Evolutionary conservation across 2,329 filamentous ascomycete genomes (phyloP), one percentile per base, ranked within the genome.

Genomic region (Penicillium glabrum): DNA sequence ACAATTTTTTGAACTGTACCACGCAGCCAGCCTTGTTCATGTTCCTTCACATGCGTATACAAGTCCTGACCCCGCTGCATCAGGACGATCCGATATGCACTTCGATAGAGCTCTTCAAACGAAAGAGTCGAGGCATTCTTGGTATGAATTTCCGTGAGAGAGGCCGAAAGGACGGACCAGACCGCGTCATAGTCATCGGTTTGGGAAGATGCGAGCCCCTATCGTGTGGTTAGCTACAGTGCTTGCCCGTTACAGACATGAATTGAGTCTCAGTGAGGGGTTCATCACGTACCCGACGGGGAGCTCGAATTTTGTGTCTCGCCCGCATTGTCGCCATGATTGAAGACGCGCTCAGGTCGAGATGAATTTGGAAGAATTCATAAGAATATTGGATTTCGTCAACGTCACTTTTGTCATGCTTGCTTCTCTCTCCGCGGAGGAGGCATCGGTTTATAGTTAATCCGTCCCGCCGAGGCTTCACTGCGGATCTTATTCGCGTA

Each of bases 81-180:
- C 35, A 97, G 79, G 1, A 98, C 93, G 21, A 98, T 90, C 73
- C 95, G 93, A 77, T 99, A 99, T 5, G 91, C 90, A 53, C 90
- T 90, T 56, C 95, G 89, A 77, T 99, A 99, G 1, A 99, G 84
- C 69, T 96, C 89, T 74, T 99, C 95, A 78, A 97, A 99, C 1
- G 93, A 96, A 2, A 99, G 84, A 16, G 84, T 83, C 10, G 92
- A 96, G 58, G 92, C 92, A 72, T 96, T 95, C 73, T 96, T 93
- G 56, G 87, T 89, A 77, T 98, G 93, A 50, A 99, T 98, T 70
- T 96, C 90, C 55, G 80, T 82, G 51, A 99, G 84, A 4, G 93
- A 92, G 47, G 86, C 83, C 46, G 87, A 82, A 8, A 99, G 84
- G 45, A 86, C 85, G 14, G 81, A 80, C 95, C 95, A 99, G 65